phyloP scores from a whole-genome alignment of 495 filamentous ascomycete genomes.

The Hamigera avellanea region DNA sequence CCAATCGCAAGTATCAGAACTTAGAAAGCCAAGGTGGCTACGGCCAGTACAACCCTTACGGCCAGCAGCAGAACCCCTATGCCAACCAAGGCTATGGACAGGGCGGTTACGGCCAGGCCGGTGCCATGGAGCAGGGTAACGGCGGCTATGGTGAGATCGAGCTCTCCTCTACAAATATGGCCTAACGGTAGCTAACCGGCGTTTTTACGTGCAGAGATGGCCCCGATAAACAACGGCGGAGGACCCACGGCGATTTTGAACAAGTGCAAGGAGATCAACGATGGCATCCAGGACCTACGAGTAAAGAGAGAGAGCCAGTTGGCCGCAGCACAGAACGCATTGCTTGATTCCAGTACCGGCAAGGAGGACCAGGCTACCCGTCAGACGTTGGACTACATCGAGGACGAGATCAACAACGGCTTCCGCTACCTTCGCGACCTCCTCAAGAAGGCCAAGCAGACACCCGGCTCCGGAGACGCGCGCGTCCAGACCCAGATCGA shows the following conservation, averaged over 20 bases:
- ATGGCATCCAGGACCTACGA: constrained; percentile 43
- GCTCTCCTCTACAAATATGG: not conserved
- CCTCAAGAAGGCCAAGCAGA: constrained; percentile 67
- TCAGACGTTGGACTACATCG: constrained; percentile 48
- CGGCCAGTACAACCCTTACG: constrained; percentile 54
- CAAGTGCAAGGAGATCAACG: constrained; percentile 67
- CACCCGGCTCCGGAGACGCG: constrained; percentile 57
- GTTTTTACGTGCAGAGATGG: constrained; percentile 44
- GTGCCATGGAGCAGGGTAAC: constrained; percentile 30
- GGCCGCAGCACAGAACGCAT: constrained; percentile 25
- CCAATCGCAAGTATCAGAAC: constrained; percentile 17
- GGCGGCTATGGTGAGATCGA: constrained; percentile 29
- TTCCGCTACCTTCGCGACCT: constrained; percentile 66
- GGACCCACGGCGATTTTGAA: constrained; percentile 69
- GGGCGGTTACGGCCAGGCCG: constrained; percentile 28
- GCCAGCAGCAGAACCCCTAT: constrained; percentile 34
- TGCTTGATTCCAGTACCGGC: constrained; percentile 31
- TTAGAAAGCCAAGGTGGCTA: constrained; percentile 34
- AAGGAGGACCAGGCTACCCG: constrained; percentile 32
- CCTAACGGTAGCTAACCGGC: not conserved
- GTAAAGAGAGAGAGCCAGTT: constrained; percentile 29
- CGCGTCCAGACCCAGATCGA: constrained; percentile 69
- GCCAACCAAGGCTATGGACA: constrained; percentile 31
- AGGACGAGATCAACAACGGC: constrained; percentile 67
- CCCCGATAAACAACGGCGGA: constrained; percentile 35